Evolutionary conservation across 345 rosid species (phyloP), one percentile per base, ranked within the genome.

Genomic region (Euphorbia lathyris): DNA sequence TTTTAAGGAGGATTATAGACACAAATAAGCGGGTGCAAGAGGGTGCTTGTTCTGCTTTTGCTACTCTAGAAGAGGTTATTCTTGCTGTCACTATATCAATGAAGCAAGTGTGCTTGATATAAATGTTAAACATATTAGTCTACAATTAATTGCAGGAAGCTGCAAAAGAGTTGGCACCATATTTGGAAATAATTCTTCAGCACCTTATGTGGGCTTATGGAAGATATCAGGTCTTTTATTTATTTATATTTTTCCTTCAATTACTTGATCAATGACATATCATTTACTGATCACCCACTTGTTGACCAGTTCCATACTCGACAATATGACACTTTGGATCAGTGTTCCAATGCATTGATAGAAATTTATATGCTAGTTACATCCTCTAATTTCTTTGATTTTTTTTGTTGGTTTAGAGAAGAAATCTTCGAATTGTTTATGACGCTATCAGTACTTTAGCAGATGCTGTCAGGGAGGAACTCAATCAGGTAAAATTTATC

Each of bases 401-500:
- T 7, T 47, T 66, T 5, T 57, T 25, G 53, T 42, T 12, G 29
- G 68, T 29, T 36, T 81, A 95, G 99, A 88, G 89, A 70, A 87
- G 90, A 70, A 95, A 95, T 78, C 89, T 95, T 66, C 83, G 98
- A 83, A 92, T 92, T 60, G 96, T 90, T 26, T 95, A 90, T 79
- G 99, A 92, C 84, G 98, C 99, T 59, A 92, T 95, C 76, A 97
- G 97, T 78, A 95, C 99, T 63, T 86, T 95, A 66, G 97, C 98
- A 61, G 98, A 92, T 80, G 92, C 93, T 57, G 99, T 95, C 68
- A 93, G 94, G 76, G 82, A 63, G 23, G 88, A 90, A 68, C 80
- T 95, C 72, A 88, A 95, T 82, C 84, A 86, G 97, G 99, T 95
- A 83, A 0, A 29, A 16, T 14, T 58, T 27, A 16, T 57, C 17